These are phyloP conservation scores for Aureobasidium sp. DNA, from an alignment of 2,329 filamentous ascomycete genomes.

Conservation along the genomic window DNA sequence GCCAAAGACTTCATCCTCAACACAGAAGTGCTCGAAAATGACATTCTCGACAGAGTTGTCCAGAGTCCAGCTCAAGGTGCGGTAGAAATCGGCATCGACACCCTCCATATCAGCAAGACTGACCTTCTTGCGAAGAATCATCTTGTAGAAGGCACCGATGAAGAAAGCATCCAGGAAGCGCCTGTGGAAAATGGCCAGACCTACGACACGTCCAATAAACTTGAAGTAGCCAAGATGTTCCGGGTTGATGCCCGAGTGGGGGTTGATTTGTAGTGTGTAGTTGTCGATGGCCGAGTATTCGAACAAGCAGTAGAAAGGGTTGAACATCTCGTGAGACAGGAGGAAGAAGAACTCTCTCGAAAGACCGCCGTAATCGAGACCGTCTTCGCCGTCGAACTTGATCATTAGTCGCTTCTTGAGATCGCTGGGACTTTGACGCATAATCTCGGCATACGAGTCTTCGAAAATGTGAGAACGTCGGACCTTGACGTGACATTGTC, in stretches of 20 bases:
- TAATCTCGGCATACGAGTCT: constrained; percentile 97
- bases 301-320: constrained; percentile 98
- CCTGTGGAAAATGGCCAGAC: constrained; percentile 94
- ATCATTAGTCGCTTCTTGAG: constrained; percentile 99
- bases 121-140: constrained; percentile 93
- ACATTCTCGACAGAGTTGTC: constrained; percentile 97
- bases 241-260: constrained; percentile 97
- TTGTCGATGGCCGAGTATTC: constrained; percentile 99
- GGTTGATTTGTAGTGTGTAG: constrained; percentile 99
- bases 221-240: constrained; percentile 99
- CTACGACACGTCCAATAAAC: constrained; percentile 96
- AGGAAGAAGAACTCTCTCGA: constrained; percentile 99
- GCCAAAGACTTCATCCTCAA: constrained; percentile 94
- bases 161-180: constrained; percentile 98
- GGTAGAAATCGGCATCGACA: constrained; percentile 95
- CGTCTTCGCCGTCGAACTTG: constrained; percentile 98
- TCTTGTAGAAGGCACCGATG: constrained; percentile 98
- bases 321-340: constrained; percentile 99
- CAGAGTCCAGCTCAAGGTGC: constrained; percentile 93
- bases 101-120: constrained; percentile 94
- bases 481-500: constrained; percentile 97
- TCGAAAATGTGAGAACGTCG: constrained; percentile 95
- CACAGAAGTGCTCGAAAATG: constrained; percentile 90
- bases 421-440: constrained; percentile 89
- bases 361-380: constrained; percentile 93